Evolutionary conservation across 192 early-diverging fungal genomes (phyloP).

Genomic region (Podila minutissima): DNA sequence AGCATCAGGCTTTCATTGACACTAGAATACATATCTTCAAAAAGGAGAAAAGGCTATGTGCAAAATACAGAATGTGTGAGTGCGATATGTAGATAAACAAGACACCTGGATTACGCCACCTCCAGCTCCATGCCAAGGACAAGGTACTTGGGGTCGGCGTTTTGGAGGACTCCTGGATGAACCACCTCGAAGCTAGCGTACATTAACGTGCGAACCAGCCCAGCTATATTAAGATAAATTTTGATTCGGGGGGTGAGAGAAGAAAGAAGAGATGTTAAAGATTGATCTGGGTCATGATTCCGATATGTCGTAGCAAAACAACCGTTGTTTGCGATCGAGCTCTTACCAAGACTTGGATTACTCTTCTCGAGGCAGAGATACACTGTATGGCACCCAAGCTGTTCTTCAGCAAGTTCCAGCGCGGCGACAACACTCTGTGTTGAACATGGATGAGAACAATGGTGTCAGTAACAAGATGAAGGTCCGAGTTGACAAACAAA

Average conservation of each 20-base stretch:
- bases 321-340: not conserved
- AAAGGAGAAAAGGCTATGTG: not conserved
- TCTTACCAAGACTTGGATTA: constrained; percentile 30
- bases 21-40: not conserved
- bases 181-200: constrained; percentile 71
- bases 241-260: not conserved
- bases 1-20: not conserved
- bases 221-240: constrained; percentile 18
- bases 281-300: not conserved
- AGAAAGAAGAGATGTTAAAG: not conserved
- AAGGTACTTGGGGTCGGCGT: constrained; percentile 39
- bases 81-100: not conserved
- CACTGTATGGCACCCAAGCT: constrained; percentile 22
- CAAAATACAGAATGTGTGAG: not conserved
- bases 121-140: constrained; percentile 47
- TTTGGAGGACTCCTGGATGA: constrained; percentile 39
- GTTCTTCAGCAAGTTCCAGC: constrained; percentile 45
- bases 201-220: constrained; percentile 66
- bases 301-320: not conserved
- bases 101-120: constrained; percentile 3
- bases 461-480: not conserved
- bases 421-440: constrained; percentile 45
- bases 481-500: not conserved
- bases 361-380: constrained; percentile 44
- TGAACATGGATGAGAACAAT: not conserved